These are phyloP conservation scores for Protomyces inundatus DNA, from an alignment of 1,139 yeast species.

Conservation along the genomic window DNA sequence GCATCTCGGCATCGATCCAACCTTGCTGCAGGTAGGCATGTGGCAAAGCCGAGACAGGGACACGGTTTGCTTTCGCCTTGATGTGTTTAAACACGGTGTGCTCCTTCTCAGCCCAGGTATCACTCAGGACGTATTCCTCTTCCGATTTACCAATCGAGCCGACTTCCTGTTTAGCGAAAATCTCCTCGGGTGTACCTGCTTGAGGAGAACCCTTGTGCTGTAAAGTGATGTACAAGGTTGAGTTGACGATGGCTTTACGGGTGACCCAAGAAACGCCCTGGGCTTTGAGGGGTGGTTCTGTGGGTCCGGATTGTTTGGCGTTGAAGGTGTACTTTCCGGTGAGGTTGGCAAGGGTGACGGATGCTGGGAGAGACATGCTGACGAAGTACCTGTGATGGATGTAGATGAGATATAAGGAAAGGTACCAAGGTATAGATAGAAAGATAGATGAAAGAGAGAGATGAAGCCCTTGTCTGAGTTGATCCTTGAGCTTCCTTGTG, in stretches of 20 bases:
- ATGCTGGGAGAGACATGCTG: neutral
- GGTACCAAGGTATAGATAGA: no score
- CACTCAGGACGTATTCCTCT: neutral
- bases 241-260: neutral
- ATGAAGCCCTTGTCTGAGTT: no score
- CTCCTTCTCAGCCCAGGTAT: neutral
- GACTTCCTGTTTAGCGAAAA: neutral
- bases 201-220: neutral
- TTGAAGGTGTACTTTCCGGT: neutral
- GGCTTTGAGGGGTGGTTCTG: neutral
- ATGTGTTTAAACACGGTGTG: neutral
- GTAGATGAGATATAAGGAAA: no score
- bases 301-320: neutral
- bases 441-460: no score
- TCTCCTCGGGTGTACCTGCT: neutral
- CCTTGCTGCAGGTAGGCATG: neutral
- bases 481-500: no score
- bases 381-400: no score
- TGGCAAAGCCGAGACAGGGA: neutral
- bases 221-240: neutral
- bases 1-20: neutral
- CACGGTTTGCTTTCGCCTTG: neutral
- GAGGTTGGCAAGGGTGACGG: neutral
- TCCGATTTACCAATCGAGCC: neutral
- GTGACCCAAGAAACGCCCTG: neutral